Evolutionary conservation across 2,329 filamentous ascomycete genomes (phyloP).

Genomic region (Apiospora malaysiana): DNA sequence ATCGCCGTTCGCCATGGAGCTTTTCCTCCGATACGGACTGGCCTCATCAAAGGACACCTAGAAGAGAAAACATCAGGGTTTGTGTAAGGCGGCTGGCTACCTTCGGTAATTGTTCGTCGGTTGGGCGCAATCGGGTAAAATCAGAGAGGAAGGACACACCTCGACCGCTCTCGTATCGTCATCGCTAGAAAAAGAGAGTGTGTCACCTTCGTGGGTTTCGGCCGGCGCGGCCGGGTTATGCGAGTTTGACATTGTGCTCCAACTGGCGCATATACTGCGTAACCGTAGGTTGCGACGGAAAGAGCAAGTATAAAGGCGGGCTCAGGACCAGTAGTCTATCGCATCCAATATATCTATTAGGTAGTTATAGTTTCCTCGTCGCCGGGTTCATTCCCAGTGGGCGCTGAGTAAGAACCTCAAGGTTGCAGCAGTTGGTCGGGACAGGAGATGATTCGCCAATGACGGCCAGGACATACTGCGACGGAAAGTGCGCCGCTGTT

Average conservation of each 20-base stretch:
- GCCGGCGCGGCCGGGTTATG: background rate
- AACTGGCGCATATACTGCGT: background rate
- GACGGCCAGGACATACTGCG: background rate
- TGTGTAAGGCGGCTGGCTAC: slow-evolving; percentile 7
- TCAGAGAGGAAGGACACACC: slow-evolving; percentile 43
- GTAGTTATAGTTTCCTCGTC: background rate
- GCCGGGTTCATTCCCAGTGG: background rate
- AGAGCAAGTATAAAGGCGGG: background rate
- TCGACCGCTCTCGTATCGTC: slow-evolving; percentile 59
- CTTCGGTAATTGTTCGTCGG: background rate
- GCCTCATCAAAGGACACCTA: slow-evolving; percentile 68
- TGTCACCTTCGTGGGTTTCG: slow-evolving; percentile 39
- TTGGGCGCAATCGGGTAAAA: background rate
- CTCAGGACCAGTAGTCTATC: too few species aligned
- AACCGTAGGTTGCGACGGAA: background rate
- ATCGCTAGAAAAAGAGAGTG: slow-evolving; percentile 53
- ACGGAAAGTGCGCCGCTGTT: slow-evolving; percentile 5
- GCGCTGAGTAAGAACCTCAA: background rate
- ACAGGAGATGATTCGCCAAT: slow-evolving; percentile 5
- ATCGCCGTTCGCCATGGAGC: slow-evolving; percentile 64
- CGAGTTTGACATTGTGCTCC: slow-evolving; percentile 12
- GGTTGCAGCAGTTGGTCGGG: background rate
- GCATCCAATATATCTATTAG: background rate
- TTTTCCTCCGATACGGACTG: slow-evolving; percentile 69
- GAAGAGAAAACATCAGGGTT: background rate